Evolutionary conservation across 2,329 filamentous ascomycete species (phyloP).

Genomic region (Endothia cerciana): DNA sequence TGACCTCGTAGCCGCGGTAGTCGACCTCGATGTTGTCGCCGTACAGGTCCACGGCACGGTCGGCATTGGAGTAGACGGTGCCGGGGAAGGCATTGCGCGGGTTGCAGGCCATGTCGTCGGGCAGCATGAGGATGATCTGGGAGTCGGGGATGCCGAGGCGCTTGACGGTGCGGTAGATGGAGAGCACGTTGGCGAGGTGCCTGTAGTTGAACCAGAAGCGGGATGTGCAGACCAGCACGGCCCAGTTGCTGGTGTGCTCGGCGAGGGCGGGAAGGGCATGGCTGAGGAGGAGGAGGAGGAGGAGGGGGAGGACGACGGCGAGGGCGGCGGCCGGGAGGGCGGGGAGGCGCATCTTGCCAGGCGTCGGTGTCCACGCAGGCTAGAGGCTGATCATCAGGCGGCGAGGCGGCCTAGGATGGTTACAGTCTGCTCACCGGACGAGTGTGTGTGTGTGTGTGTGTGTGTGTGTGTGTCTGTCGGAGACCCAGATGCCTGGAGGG

Average conservation of each 20-base stretch:
- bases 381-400: too few species aligned
- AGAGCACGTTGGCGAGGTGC: conserved; percentile 95
- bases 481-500: too few species aligned
- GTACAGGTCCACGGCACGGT: conserved; percentile 93
- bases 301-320: conserved; percentile 45
- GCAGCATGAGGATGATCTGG: conserved; percentile 99
- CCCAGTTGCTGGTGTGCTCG: conserved; percentile 98
- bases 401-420: too few species aligned
- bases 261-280: conserved; percentile 45
- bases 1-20: conserved; percentile 97
- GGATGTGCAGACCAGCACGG: conserved; percentile 96
- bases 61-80: conserved; percentile 97
- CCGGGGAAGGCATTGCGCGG: conserved; percentile 97
- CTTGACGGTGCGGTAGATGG: conserved; percentile 97
- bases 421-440: too few species aligned
- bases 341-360: conserved; percentile 55
- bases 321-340: conserved; percentile 24
- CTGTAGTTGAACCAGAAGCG: conserved; percentile 99
- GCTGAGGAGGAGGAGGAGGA: conserved; percentile 51
- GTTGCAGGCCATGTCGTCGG: conserved; percentile 99
- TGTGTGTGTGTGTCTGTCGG: not conserved
- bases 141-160: conserved; percentile 96
- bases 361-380: too few species aligned
- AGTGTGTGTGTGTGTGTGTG: not conserved
- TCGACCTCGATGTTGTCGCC: conserved; percentile 99